These are phyloP conservation scores for Monilinia polystroma DNA, from an alignment of 2,329 filamentous ascomycete genomes.

Conservation along the genomic window DNA sequence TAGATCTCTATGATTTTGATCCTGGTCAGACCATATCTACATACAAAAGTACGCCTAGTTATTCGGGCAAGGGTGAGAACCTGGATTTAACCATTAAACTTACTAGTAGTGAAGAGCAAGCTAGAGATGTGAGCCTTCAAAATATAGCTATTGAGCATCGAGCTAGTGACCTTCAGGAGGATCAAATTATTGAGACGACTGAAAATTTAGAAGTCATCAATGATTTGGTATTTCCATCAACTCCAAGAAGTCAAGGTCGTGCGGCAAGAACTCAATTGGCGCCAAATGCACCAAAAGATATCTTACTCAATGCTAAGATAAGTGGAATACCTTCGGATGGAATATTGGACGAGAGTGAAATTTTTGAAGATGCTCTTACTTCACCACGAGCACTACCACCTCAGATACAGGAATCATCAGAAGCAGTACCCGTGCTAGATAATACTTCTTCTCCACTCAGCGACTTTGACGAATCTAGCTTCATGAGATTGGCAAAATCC, in stretches of 20 bases:
- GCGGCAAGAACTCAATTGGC: conserved; percentile 10
- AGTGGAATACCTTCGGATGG: conserved; percentile 44
- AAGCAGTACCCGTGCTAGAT: neutral
- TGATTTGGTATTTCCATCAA: conserved; percentile 12
- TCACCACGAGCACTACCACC: conserved; percentile 27
- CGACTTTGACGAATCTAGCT: conserved; percentile 37
- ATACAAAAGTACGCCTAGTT: conserved; percentile 24
- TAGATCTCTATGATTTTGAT: conserved; percentile 28
- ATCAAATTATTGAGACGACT: neutral
- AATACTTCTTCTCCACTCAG: conserved; percentile 29
- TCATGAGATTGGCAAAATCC: conserved; percentile 30
- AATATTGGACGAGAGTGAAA: conserved; percentile 25
- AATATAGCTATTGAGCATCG: neutral
- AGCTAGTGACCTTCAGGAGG: neutral
- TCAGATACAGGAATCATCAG: neutral
- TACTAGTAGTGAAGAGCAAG: conserved; percentile 20
- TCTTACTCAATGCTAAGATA: conserved; percentile 50
- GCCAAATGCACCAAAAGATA: conserved; percentile 19
- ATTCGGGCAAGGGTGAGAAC: neutral
- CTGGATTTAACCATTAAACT: conserved; percentile 19
- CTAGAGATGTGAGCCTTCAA: conserved; percentile 14
- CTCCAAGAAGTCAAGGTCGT: conserved; percentile 20
- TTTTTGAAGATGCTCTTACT: conserved; percentile 36
- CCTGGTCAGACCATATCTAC: conserved; percentile 28
- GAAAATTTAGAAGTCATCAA: neutral